Percentiles rank a stretch among this genome's conserved stretches.
These are phyloP conservation scores for Tubosaeta sp. DNA, from an alignment of 768 basidiomycete genomes.

Conservation along the genomic window DNA sequence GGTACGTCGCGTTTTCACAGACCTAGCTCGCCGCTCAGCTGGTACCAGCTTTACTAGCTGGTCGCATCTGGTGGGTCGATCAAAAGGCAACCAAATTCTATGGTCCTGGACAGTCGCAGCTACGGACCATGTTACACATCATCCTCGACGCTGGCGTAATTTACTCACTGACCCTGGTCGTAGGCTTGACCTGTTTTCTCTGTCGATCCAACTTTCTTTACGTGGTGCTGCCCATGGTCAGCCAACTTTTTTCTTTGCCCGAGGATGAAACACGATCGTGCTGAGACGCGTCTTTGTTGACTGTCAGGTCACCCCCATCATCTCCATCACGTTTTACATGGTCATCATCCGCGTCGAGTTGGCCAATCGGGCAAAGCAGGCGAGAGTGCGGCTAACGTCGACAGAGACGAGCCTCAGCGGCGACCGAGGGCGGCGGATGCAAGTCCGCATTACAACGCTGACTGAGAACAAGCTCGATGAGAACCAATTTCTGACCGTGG, in stretches of 20 bases:
- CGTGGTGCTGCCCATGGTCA: constrained; percentile 35
- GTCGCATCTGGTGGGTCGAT: constrained; percentile 30
- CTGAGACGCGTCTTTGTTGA: neutral
- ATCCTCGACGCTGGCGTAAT: constrained; percentile 37
- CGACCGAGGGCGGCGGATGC: constrained; percentile 3
- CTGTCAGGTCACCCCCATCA: constrained; percentile 35
- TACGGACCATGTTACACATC: constrained; percentile 22
- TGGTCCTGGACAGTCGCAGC: constrained; percentile 3
- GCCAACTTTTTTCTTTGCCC: neutral
- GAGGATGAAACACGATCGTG: neutral
- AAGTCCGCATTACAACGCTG: constrained; percentile 4
- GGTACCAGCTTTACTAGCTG: constrained; percentile 24
- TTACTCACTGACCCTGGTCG: constrained; percentile 34
- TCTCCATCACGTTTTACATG: constrained; percentile 42
- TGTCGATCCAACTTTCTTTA: constrained; percentile 30
- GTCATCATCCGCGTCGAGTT: constrained; percentile 37
- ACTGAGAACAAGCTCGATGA: constrained; percentile 1
- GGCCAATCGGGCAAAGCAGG: neutral
- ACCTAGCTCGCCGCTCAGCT: neutral
- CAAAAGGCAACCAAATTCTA: constrained; percentile 15
- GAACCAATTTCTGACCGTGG: too few relatives aligned
- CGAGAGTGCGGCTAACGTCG: neutral
- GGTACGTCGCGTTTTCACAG: constrained; percentile 8
- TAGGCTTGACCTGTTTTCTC: constrained; percentile 29
- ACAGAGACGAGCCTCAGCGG: neutral